Evolutionary conservation across 2,329 filamentous ascomycete species (phyloP).

Genomic region (Anisogramma anomala): DNA sequence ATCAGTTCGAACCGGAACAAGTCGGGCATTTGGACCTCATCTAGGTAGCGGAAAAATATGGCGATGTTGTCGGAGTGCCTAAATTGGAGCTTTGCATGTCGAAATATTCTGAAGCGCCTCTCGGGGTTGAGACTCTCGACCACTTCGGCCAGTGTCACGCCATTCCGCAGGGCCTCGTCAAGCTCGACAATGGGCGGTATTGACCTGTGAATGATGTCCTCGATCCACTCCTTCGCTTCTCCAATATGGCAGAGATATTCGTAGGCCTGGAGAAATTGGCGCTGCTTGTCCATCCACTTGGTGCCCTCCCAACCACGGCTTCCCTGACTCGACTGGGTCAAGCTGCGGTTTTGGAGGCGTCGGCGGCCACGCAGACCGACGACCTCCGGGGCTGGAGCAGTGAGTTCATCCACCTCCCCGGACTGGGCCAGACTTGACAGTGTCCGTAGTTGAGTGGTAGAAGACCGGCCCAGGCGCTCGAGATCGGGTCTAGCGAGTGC

Average conservation of each 20-base stretch:
- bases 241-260: constrained; percentile 98
- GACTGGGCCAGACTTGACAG: constrained; percentile 73
- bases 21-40: constrained; percentile 84
- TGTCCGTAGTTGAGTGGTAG: constrained; percentile 79
- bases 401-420: constrained; percentile 66
- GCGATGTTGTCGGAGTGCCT: constrained; percentile 97
- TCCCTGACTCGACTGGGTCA: constrained; percentile 34
- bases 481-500: constrained; percentile 60
- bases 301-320: constrained; percentile 56
- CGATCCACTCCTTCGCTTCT: constrained; percentile 98
- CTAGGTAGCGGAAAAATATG: constrained; percentile 86
- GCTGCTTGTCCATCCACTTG: constrained; percentile 98
- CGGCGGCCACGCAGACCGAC: constrained; percentile 76
- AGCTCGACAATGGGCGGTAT: constrained; percentile 89
- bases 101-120: constrained; percentile 70
- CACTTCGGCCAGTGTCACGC: constrained; percentile 86
- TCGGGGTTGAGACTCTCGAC: constrained; percentile 80
- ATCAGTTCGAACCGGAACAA: constrained; percentile 95
- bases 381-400: constrained; percentile 74
- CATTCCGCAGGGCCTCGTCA: constrained; percentile 84
- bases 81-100: constrained; percentile 74
- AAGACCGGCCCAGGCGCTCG: constrained; percentile 72
- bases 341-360: constrained; percentile 59
- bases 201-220: constrained; percentile 70
- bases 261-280: constrained; percentile 91